Evolutionary conservation across 2,329 filamentous ascomycete genomes (phyloP).

Genomic region (Calonectria crousiana): DNA sequence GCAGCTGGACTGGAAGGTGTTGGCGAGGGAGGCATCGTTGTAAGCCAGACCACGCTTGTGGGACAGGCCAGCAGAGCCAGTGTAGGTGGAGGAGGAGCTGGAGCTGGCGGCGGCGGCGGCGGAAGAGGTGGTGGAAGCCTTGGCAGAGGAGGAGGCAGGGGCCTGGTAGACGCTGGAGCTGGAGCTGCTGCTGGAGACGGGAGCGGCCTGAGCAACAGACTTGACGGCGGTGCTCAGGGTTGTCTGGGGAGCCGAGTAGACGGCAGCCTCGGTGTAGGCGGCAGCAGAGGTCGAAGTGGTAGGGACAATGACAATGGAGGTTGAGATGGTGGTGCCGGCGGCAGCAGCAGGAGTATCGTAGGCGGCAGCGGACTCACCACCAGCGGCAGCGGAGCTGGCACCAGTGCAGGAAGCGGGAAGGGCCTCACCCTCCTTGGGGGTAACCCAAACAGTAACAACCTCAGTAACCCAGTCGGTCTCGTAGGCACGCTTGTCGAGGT

Average conservation of each 20-base stretch:
- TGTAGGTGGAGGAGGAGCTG: slow-evolving; percentile 10
- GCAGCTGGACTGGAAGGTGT: slow-evolving; percentile 58
- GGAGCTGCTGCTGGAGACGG: slow-evolving; percentile 8
- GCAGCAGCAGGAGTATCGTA: slow-evolving; percentile 14
- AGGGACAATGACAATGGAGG: not conserved
- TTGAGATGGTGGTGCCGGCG: slow-evolving; percentile 19
- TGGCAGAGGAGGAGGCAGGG: slow-evolving; percentile 7
- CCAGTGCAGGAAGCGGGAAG: slow-evolving; percentile 37
- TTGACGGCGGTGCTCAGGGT: slow-evolving; percentile 43
- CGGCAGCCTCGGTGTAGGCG: slow-evolving; percentile 17
- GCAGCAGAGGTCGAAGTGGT: slow-evolving; percentile 15
- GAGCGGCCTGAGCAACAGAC: slow-evolving; percentile 20
- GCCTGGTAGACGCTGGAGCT: slow-evolving; percentile 2
- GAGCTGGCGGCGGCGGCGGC: slow-evolving; percentile 4
- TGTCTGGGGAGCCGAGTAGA: slow-evolving; percentile 32
- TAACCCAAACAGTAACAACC: slow-evolving; percentile 54
- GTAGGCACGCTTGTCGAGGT: slow-evolving; percentile 47
- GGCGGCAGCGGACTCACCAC: slow-evolving; percentile 24
- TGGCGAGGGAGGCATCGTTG: slow-evolving; percentile 69
- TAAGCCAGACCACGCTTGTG: slow-evolving; percentile 77
- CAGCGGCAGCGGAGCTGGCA: slow-evolving; percentile 14
- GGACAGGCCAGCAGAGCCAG: slow-evolving; percentile 39
- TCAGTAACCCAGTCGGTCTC: slow-evolving; percentile 58
- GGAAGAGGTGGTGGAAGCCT: slow-evolving; percentile 24
- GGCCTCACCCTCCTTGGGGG: slow-evolving; percentile 44